These are phyloP conservation scores for Schoenoplectus tabernaemontani DNA, from an alignment of 202 grass and related monocot species.

Conservation along the genomic window DNA sequence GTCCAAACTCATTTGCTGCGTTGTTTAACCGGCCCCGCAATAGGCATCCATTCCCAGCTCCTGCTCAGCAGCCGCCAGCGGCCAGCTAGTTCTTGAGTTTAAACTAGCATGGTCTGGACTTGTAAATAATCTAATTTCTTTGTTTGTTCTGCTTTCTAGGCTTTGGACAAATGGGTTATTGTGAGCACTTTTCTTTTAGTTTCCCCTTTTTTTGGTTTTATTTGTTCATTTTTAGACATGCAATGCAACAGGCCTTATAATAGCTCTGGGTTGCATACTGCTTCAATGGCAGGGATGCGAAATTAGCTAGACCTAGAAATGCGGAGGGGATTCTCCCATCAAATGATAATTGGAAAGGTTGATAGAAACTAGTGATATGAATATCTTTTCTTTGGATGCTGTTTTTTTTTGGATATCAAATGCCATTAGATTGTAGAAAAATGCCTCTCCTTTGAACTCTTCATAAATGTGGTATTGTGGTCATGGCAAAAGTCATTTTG, in stretches of 20 bases:
- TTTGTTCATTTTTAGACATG: conserved; percentile 11
- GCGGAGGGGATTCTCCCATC: not conserved
- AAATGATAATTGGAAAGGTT: conserved; percentile 16
- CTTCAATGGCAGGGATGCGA: conserved; percentile 3
- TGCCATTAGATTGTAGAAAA: not conserved
- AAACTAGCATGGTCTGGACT: not conserved
- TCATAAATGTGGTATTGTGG: conserved; percentile 9
- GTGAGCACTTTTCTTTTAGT: not conserved
- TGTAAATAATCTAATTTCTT: conserved; percentile 19
- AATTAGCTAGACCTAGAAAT: conserved; percentile 4
- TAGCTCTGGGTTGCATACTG: not conserved
- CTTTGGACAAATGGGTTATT: conserved; percentile 12
- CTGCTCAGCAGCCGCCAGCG: conserved; percentile 28
- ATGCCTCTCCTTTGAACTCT: not conserved
- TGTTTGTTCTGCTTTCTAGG: not conserved
- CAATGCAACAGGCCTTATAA: not conserved
- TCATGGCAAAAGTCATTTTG: not conserved
- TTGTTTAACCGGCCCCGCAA: conserved; percentile 47
- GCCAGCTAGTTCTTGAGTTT: conserved; percentile 45
- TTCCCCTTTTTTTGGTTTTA: not conserved
- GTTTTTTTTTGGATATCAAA: not conserved
- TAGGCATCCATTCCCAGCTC: conserved; percentile 12
- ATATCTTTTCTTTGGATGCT: conserved; percentile 5
- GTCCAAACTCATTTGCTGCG: conserved; percentile 65
- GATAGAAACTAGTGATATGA: conserved; percentile 5